phyloP scores from a whole-genome alignment of 768 basidiomycete genomes.

The Agaricus subrufescens region DNA sequence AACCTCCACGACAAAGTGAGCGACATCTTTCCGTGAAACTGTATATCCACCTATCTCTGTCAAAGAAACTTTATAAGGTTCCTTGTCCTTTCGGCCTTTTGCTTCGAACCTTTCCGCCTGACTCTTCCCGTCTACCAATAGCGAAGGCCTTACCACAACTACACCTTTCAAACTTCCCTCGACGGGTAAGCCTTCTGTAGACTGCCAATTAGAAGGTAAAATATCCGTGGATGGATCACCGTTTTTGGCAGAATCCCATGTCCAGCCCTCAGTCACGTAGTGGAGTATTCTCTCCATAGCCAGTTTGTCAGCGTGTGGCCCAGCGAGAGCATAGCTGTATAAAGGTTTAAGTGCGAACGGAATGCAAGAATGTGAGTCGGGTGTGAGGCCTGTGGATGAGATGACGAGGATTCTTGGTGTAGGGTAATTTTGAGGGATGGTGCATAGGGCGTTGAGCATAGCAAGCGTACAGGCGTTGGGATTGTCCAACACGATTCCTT shows the following conservation, averaged over 20 bases:
- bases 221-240: constrained; percentile 39
- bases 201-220: constrained; percentile 41
- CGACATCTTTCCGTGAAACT: constrained; percentile 59
- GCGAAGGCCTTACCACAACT: constrained; percentile 50
- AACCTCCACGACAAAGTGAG: constrained; percentile 56
- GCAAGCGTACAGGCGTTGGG: constrained; percentile 55
- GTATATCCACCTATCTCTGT: constrained; percentile 42
- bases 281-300: constrained; percentile 49
- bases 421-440: constrained; percentile 37
- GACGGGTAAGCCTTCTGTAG: constrained; percentile 34
- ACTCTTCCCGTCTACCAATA: constrained; percentile 56
- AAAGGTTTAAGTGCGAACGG: constrained; percentile 46
- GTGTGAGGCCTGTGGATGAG: constrained; percentile 49
- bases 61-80: constrained; percentile 39
- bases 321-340: constrained; percentile 38
- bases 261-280: constrained; percentile 41
- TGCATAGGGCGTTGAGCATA: constrained; percentile 51
- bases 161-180: constrained; percentile 39
- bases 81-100: constrained; percentile 15
- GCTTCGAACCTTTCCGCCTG: constrained; percentile 25
- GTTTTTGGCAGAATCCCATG: constrained; percentile 35
- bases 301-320: constrained; percentile 57
- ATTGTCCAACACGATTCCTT: constrained; percentile 46
- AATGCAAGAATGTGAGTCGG: constrained; percentile 35
- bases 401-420: constrained; percentile 50